Conservation (phyloP, 306 rosid genomes). For the Castanea mollissima region DNA sequence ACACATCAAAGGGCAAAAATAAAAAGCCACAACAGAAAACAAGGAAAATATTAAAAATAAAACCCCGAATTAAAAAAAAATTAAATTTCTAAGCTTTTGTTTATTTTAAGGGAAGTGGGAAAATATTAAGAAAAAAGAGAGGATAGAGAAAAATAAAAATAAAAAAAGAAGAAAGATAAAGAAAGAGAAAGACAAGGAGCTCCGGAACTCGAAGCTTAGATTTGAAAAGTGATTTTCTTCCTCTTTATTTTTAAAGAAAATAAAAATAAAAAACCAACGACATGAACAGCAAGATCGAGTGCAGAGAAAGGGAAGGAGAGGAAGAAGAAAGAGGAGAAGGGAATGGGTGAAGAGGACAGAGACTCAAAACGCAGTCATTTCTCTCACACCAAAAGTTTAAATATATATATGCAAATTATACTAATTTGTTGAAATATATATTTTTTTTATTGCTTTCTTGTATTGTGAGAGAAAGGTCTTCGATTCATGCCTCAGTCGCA, state of each 20-base stretch:
- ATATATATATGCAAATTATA: conserved; percentile 27
- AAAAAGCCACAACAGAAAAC: conserved; percentile 55
- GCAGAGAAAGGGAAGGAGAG: conserved; percentile 52
- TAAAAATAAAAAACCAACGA: conserved; percentile 13
- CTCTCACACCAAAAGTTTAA: conserved; percentile 46
- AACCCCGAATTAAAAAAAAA: conserved; percentile 13
- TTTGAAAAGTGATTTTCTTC: conserved; percentile 20
- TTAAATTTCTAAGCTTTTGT: conserved; percentile 23
- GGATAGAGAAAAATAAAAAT: conserved; percentile 1
- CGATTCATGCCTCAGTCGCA: conserved; percentile 23
- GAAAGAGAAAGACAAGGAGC: neutral
- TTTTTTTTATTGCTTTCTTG: conserved; percentile 36
- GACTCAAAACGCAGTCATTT: conserved; percentile 61
- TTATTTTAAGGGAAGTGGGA: conserved; percentile 52
- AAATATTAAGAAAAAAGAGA: conserved; percentile 1
- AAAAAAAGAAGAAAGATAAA: neutral
- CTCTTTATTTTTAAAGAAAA: neutral
- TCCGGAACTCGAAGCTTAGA: conserved; percentile 18
- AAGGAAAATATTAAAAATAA: conserved; percentile 48
- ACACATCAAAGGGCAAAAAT: conserved; percentile 44
- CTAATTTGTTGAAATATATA: conserved; percentile 30
- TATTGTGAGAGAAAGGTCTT: conserved; percentile 17
- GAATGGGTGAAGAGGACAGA: conserved; percentile 9
- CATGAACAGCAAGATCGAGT: conserved; percentile 32
- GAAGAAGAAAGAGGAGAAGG: neutral